A percentile compares a stretch with the other conserved stretches of the same genome.
Evolutionary conservation across 2,329 filamentous ascomycete genomes (phyloP).

Genomic region (Beauveria bassiana): DNA sequence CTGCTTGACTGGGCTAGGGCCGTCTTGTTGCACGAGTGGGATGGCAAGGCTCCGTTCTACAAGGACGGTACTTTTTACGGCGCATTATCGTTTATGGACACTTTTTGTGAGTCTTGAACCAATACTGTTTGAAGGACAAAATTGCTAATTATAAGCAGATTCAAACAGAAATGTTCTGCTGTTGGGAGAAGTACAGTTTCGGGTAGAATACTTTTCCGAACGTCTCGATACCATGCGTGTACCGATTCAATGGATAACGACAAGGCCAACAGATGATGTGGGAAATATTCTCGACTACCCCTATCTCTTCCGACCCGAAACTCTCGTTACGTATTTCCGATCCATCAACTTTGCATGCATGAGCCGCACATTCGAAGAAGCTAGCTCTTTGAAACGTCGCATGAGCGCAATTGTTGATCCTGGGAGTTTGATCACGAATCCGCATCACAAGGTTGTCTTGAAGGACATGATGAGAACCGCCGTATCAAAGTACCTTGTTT

Average conservation of each 20-base stretch:
- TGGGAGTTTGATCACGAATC: slow-evolving; percentile 46
- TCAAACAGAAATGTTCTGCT: slow-evolving; percentile 55
- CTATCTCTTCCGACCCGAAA: slow-evolving; percentile 67
- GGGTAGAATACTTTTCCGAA: slow-evolving; percentile 67
- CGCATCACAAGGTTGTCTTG: slow-evolving; percentile 53
- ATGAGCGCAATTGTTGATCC: slow-evolving; percentile 49
- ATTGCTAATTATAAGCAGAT: slow-evolving; percentile 35
- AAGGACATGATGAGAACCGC: slow-evolving; percentile 57
- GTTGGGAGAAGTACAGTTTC: slow-evolving; percentile 61
- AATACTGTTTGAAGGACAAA: background rate
- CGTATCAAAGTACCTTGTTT: slow-evolving; percentile 62
- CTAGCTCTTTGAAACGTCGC: slow-evolving; percentile 48
- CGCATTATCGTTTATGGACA: slow-evolving; percentile 64
- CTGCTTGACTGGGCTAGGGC: slow-evolving; percentile 66
- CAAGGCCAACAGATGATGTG: slow-evolving; percentile 51
- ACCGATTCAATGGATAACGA: slow-evolving; percentile 63
- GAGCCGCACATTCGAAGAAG: slow-evolving; percentile 69
- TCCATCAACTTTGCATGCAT: slow-evolving; percentile 82
- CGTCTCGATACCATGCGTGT: slow-evolving; percentile 67
- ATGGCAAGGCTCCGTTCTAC: slow-evolving; percentile 62
- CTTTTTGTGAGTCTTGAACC: slow-evolving; percentile 53
- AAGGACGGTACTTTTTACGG: slow-evolving; percentile 67
- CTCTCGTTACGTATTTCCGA: slow-evolving; percentile 76
- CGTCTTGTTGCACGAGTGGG: slow-evolving; percentile 72
- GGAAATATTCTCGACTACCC: slow-evolving; percentile 73